These are phyloP conservation scores for Xylaria sp. DNA, from an alignment of 495 filamentous ascomycete genomes.

Conservation along the genomic window DNA sequence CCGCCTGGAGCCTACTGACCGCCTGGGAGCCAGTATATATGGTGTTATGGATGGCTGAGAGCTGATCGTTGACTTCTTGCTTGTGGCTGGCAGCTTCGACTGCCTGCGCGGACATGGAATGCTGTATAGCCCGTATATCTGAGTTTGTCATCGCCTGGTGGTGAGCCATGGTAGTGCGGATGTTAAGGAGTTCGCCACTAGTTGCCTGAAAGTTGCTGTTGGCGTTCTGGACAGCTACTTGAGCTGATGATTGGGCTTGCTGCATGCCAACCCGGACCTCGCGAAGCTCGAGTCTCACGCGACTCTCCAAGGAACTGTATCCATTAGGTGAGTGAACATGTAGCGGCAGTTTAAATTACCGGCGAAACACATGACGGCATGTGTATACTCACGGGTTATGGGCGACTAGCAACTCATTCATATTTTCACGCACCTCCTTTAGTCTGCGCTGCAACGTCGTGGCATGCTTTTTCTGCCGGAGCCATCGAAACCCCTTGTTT, in stretches of 20 bases:
- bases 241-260: neutral
- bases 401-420: slow-evolving; percentile 6
- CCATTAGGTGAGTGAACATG: neutral
- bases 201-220: slow-evolving; percentile 5
- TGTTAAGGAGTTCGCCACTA: neutral
- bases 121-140: neutral
- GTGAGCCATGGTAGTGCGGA: neutral
- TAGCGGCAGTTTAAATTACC: neutral
- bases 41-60: neutral
- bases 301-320: slow-evolving; percentile 3
- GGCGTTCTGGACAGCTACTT: neutral
- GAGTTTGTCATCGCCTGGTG: neutral
- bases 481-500: neutral
- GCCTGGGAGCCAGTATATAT: neutral
- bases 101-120: neutral
- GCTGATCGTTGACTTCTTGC: neutral
- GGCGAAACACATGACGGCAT: neutral
- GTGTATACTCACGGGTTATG: slow-evolving; percentile 6
- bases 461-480: slow-evolving; percentile 8
- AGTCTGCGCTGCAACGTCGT: neutral
- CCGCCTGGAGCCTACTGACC: neutral
- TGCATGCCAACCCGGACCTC: neutral
- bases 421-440: neutral
- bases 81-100: neutral
- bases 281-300: slow-evolving; percentile 6